phyloP scores from a whole-genome alignment of 2,329 filamentous ascomycete species.

The Colletotrichum godetiae region DNA sequence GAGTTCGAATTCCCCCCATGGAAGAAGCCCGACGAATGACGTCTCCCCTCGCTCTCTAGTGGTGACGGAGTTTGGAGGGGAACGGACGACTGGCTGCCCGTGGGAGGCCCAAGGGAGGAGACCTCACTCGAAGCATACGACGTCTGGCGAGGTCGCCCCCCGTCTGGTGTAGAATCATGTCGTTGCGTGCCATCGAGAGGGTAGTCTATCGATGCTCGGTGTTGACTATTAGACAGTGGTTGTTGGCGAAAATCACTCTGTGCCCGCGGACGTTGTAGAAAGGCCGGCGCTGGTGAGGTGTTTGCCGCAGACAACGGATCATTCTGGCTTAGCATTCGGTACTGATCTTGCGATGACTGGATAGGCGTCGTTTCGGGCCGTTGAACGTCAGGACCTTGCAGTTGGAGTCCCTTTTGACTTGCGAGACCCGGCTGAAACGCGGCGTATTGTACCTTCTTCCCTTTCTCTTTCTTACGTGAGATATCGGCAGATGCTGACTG shows the following conservation, averaged over 20 bases:
- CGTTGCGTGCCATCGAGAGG: neutral
- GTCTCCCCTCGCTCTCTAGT: conserved; percentile 36
- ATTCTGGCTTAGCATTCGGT: neutral
- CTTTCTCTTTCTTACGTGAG: neutral
- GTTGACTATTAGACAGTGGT: neutral
- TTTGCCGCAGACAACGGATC: neutral
- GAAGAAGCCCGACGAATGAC: conserved; percentile 37
- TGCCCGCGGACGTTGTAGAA: conserved; percentile 8
- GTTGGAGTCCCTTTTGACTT: neutral
- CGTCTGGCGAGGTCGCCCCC: neutral
- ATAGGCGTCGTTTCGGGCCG: conserved; percentile 22
- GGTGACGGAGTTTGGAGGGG: conserved; percentile 44
- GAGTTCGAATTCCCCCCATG: neutral
- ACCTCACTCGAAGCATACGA: conserved; percentile 36
- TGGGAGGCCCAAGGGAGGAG: conserved; percentile 42
- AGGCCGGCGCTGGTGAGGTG: neutral
- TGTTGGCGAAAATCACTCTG: neutral
- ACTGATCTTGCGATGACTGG: neutral
- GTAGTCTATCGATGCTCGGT: neutral
- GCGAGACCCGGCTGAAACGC: conserved; percentile 8
- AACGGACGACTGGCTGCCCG: conserved; percentile 41
- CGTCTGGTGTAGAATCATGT: neutral
- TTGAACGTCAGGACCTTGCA: neutral
- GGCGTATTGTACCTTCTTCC: neutral
- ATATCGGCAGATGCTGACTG: neutral